These are phyloP conservation scores for Krasilnikovozyma curviuscula DNA, from an alignment of 768 basidiomycete genomes.

Conservation along the genomic window DNA sequence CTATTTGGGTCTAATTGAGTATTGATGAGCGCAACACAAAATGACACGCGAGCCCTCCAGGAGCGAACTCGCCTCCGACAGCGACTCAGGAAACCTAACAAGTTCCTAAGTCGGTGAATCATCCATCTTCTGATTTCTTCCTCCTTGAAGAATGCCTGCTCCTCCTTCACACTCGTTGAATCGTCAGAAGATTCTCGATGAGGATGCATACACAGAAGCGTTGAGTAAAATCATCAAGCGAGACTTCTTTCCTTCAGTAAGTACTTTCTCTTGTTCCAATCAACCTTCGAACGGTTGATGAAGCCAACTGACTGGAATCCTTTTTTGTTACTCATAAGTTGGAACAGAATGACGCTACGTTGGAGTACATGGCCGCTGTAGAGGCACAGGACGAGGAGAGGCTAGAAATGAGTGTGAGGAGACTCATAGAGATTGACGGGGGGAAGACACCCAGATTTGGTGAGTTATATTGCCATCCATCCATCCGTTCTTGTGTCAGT, in stretches of 20 bases:
- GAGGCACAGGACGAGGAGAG: slow-evolving; percentile 7
- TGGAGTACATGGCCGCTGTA: slow-evolving; percentile 9
- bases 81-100: no score
- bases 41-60: no score
- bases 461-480: background rate
- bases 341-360: slow-evolving; percentile 11
- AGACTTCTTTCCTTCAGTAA: slow-evolving; percentile 66
- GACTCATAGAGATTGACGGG: slow-evolving; percentile 6
- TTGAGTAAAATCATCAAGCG: slow-evolving; percentile 83
- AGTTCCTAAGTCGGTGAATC: no score
- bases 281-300: no score
- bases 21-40: no score
- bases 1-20: no score
- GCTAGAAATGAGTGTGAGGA: slow-evolving; percentile 4
- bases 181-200: slow-evolving; percentile 22
- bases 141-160: background rate
- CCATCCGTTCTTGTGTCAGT: background rate
- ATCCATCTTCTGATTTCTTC: no score
- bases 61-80: no score
- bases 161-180: slow-evolving; percentile 1
- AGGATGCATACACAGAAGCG: slow-evolving; percentile 85
- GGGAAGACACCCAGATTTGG: slow-evolving; percentile 2
- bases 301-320: no score
- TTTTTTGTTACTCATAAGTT: no score
- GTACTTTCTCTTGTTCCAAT: no score